Conservation (phyloP, 257 asterid genomes). For the Marsdenia floribunda region DNA sequence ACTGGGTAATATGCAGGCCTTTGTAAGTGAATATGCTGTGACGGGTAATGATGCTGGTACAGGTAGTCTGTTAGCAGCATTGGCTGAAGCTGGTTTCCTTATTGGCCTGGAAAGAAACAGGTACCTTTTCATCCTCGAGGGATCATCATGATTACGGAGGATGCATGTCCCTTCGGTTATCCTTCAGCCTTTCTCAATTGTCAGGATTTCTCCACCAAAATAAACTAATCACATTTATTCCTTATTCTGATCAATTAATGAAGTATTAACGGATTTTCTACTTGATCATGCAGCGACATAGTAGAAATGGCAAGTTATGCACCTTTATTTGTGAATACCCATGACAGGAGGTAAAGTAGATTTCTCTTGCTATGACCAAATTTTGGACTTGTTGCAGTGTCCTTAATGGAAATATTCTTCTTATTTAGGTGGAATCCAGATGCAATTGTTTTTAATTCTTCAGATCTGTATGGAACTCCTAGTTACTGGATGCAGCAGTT, state of each 20-base stretch:
- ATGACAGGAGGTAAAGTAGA: conserved; percentile 58
- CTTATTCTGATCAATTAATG: background rate
- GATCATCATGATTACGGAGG: background rate
- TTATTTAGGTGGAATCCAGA: conserved; percentile 78
- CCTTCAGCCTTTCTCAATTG: background rate
- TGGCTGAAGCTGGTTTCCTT: conserved; percentile 90
- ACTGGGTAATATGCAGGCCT: conserved; percentile 50
- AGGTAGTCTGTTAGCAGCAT: conserved; percentile 86
- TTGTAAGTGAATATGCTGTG: conserved; percentile 98
- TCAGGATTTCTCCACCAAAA: conserved; percentile 2
- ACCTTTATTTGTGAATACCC: conserved; percentile 72
- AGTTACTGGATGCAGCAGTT: conserved; percentile 99
- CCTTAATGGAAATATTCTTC: conserved; percentile 1
- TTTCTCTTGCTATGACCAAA: conserved; percentile 10
- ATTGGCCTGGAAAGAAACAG: conserved; percentile 86
- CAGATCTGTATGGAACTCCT: conserved; percentile 73
- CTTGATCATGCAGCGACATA: conserved; percentile 50
- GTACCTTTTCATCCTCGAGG: conserved; percentile 28
- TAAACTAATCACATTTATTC: background rate
- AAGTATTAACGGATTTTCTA: background rate
- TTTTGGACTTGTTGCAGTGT: background rate
- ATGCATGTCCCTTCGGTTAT: background rate
- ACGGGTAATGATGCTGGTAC: conserved; percentile 71
- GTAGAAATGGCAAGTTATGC: conserved; percentile 95
- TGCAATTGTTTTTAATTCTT: conserved; percentile 86